phyloP scores from a whole-genome alignment of 1,284 basidiomycete species.

The Sphaerobolus stellatus region DNA sequence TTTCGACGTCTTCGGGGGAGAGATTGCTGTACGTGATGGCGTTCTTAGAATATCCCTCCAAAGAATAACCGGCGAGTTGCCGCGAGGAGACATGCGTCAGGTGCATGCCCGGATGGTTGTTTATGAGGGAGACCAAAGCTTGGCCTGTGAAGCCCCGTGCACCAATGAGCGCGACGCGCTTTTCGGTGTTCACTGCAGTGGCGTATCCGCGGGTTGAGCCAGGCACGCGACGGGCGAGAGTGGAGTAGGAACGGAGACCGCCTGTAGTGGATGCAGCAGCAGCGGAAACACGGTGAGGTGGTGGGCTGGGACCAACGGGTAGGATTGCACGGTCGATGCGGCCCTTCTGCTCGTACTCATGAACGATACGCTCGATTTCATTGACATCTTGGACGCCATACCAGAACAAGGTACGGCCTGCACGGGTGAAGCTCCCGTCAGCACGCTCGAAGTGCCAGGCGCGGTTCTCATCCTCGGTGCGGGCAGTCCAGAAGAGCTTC shows the following conservation, averaged over 20 bases:
- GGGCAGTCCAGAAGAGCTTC: conserved; percentile 94
- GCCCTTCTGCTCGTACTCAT: conserved; percentile 80
- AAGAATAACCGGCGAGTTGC: conserved; percentile 82
- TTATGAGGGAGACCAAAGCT: conserved; percentile 83
- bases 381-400: conserved; percentile 91
- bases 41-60: conserved; percentile 84
- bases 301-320: conserved; percentile 83
- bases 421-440: conserved; percentile 95
- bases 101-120: conserved; percentile 82
- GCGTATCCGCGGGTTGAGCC: conserved; percentile 62
- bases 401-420: conserved; percentile 94
- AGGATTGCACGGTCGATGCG: conserved; percentile 87
- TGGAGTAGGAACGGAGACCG: conserved; percentile 68
- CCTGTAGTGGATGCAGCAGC: conserved; percentile 37
- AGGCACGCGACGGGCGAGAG: conserved; percentile 54
- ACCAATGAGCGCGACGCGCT: conserved; percentile 93
- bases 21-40: conserved; percentile 80
- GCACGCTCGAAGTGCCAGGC: conserved; percentile 99
- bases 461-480: conserved; percentile 92
- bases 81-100: conserved; percentile 96
- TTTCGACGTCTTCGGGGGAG: conserved; percentile 72
- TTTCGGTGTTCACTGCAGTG: conserved; percentile 55
- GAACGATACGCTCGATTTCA: conserved; percentile 88
- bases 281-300: conserved; percentile 51
- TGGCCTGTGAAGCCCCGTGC: conserved; percentile 96